phyloP scores from a whole-genome alignment of 805 yeast genomes.

The Candida chilensis region DNA sequence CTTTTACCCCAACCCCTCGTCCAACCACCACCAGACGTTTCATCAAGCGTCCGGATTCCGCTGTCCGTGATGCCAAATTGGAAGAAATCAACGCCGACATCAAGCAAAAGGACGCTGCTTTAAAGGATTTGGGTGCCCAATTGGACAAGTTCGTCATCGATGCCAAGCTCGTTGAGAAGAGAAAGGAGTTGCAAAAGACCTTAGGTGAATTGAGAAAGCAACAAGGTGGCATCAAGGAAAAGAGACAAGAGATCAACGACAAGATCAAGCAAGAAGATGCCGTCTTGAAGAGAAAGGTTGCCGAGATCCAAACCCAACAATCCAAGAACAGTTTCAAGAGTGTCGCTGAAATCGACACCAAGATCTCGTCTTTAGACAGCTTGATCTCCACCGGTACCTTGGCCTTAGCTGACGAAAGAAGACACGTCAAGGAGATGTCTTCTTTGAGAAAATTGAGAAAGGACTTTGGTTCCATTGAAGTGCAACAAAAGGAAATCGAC shows the following conservation, averaged over 20 bases:
- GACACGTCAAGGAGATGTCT: conserved; percentile 76
- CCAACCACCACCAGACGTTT: conserved; percentile 33
- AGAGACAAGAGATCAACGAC: conserved; percentile 46
- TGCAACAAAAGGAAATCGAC: conserved; percentile 73
- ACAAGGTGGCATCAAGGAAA: conserved; percentile 38
- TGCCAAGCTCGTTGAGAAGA: conserved; percentile 17
- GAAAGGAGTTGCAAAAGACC: conserved; percentile 20
- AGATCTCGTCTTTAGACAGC: conserved; percentile 58
- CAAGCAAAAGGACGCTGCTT: conserved; percentile 48
- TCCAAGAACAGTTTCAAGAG: conserved; percentile 63
- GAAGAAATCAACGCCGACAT: conserved; percentile 49
- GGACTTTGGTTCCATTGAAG: conserved; percentile 66
- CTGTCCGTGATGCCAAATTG: conserved; percentile 50
- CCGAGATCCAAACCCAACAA: conserved; percentile 64
- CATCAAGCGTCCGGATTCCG: conserved; percentile 70
- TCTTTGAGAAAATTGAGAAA: conserved; percentile 72
- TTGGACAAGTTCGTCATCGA: conserved; percentile 32
- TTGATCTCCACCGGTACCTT: conserved; percentile 71
- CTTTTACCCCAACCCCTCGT: conserved; percentile 2
- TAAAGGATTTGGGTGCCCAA: conserved; percentile 43
- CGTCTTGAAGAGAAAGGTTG: conserved; percentile 62
- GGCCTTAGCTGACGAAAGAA: conserved; percentile 86
- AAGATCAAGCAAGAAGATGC: conserved; percentile 67
- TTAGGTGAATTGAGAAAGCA: conserved; percentile 32
- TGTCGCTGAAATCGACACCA: conserved; percentile 60